These are phyloP conservation scores for Bacterosira constricta DNA, from an alignment of 108 stramenopile species.

Conservation along the genomic window DNA sequence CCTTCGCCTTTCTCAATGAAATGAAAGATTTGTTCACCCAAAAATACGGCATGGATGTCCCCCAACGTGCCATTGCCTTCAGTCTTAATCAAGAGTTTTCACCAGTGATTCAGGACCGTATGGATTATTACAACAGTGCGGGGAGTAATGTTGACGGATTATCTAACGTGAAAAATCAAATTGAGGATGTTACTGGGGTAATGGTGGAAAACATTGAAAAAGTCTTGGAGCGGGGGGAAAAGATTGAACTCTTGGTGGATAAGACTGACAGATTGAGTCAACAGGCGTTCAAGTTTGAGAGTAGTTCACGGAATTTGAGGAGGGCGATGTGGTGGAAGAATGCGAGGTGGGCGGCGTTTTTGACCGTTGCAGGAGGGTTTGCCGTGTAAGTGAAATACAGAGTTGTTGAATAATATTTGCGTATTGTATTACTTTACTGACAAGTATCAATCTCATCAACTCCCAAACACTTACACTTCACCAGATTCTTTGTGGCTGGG, in stretches of 20 bases:
- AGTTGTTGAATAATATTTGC: slow-evolving; percentile 15
- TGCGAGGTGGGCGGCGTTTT: slow-evolving; percentile 66
- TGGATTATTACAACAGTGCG: slow-evolving; percentile 91
- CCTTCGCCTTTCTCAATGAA: slow-evolving; percentile 96
- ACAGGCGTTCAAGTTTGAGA: slow-evolving; percentile 93
- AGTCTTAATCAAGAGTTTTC: slow-evolving; percentile 92
- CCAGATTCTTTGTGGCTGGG: slow-evolving; percentile 59
- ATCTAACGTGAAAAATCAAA: slow-evolving; percentile 83
- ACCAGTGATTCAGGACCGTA: slow-evolving; percentile 70
- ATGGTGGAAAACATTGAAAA: slow-evolving; percentile 98
- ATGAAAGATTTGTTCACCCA: slow-evolving; percentile 80
- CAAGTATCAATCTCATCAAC: background rate
- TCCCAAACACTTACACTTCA: background rate
- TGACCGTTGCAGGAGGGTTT: slow-evolving; percentile 58
- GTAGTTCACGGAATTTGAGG: slow-evolving; percentile 72
- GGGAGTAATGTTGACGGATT: slow-evolving; percentile 85
- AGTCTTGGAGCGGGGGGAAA: slow-evolving; percentile 96
- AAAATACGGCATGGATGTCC: slow-evolving; percentile 81
- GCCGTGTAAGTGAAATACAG: slow-evolving; percentile 36
- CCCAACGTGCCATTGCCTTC: slow-evolving; percentile 93
- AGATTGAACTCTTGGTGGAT: slow-evolving; percentile 98
- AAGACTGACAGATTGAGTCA: slow-evolving; percentile 94
- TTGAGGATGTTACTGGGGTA: slow-evolving; percentile 94
- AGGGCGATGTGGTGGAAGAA: slow-evolving; percentile 90
- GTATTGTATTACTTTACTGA: background rate